Base-by-base conservation (phyloP, 2,329 filamentous ascomycete species). In the Colletotrichum tofieldiae region DNA sequence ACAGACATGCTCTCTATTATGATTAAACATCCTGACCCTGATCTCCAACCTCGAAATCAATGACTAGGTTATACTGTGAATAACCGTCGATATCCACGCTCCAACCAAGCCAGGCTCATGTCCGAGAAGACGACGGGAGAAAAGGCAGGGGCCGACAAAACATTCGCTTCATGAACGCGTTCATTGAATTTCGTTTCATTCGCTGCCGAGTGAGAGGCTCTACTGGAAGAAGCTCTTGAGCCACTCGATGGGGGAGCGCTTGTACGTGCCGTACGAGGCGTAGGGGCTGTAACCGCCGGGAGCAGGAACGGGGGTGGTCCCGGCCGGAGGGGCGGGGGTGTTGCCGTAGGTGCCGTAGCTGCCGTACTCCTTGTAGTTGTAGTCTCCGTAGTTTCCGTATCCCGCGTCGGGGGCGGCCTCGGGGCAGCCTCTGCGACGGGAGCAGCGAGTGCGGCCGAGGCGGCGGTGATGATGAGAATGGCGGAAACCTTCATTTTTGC, bases 401-500 rank as follows among this genome's bases (percentile, higher is more conserved):
- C 32, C 49, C 20, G n/a, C 52, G 43, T 55, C 65, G 1, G 29
- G 59, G 51, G 65, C 56, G 37, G 67, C 20, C 37, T 64, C 65
- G 32, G 72, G 9, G 75, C 73, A 14, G 77, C 56, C 58, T 58
- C 39, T 2, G 69, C 16, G 37, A 69, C 60, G 12, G 73, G 73
- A 5, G 66, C 73, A 16, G 72, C 72, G 14, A 80, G 47, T 47
- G 72, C 71, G 37, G 76, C 79, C 20, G 76, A 73, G 43, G 76
- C 65, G 60, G 76, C 72, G 55, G 77, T 73, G 67, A 80, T 62
- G 62, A 80, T 65, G 39, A 81, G 60, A 54, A 77, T 67, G 55
- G 77, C 54, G 61, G 77, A 72, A 45, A 81, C 65, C 77, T 80
- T 82, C 81, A 82, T 82, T 7, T 67, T 79, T 64, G 12, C 32